phyloP scores from a whole-genome alignment of 208 protist species.

The Blastocrithidia nonstop region DNA sequence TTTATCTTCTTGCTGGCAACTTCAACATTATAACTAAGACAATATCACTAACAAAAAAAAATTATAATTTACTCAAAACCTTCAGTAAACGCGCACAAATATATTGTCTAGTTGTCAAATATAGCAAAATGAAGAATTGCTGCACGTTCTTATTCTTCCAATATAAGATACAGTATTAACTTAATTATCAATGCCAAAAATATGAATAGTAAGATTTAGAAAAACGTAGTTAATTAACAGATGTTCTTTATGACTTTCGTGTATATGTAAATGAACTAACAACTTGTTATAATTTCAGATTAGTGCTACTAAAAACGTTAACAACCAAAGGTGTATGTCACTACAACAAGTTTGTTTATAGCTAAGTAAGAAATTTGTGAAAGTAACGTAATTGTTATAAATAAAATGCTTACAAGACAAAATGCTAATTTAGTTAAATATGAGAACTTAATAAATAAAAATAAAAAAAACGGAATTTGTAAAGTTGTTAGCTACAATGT shows the following conservation, averaged over 20 bases:
- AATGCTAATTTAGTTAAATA: not conserved
- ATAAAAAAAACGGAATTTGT: not conserved
- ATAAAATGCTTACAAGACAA: conserved; percentile 3
- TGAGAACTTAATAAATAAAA: not conserved
- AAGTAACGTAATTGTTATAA: conserved; percentile 1
- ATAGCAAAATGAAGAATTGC: conserved; percentile 3
- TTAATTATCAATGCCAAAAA: too few relatives aligned
- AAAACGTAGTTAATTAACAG: too few relatives aligned
- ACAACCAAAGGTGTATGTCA: conserved; percentile 4
- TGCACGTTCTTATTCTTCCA: not conserved
- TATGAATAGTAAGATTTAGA: too few relatives aligned
- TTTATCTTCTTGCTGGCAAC: too few relatives aligned
- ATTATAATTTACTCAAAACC: not conserved
- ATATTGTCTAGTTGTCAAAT: conserved; percentile 8
- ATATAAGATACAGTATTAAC: too few relatives aligned
- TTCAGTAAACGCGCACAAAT: not conserved
- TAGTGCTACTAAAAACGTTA: conserved; percentile 2
- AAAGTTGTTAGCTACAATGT: not conserved
- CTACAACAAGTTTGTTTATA: too few relatives aligned
- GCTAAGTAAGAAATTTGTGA: too few relatives aligned
- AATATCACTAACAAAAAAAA: conserved; percentile 1
- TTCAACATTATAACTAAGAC: too few relatives aligned
- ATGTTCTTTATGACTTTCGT: too few relatives aligned
- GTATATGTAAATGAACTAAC: too few relatives aligned
- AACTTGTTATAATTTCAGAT: too few relatives aligned